Base-by-base conservation (phyloP, 2,329 filamentous ascomycete genomes). In the Fusarium poae region DNA sequence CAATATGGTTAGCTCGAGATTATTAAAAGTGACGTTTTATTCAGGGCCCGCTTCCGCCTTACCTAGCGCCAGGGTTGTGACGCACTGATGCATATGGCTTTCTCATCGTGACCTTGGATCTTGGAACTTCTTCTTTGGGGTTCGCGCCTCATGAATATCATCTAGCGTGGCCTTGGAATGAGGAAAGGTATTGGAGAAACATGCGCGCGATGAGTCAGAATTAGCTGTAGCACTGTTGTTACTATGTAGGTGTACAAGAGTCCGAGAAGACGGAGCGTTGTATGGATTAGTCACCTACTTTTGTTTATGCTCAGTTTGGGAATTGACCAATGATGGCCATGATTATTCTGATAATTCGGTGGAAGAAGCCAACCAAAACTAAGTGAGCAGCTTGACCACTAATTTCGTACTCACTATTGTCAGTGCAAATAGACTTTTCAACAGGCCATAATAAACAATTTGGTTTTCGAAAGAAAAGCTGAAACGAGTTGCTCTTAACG, bases 11-110 rank as follows among this genome's bases (percentile, higher is more conserved):
- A 59, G 51, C 37, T 60, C 49, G 21, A 50, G 43, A 53, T 46
- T 35, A 39, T 40, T 30, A 50, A 50, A 21, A 52, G 25, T 55
- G 42, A 57, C 35, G 37, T 53, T 62, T 51, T 57, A 48, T 43
- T 42, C 20, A 50, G 44, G 57, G 48, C 39, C 25, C 55, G 60
- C 60, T 65, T 59, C 59, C 37, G 29, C 62, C 39, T 56, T 56
- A 51, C 48, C 32, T 51, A 51, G 51, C 34, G 57, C 42, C 43
- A 62, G 65, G 57, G 50, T 52, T 56, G 62, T 58, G 71, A 68
- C 65, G 57, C 50, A 62, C 52, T 57, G 53, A 42, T 21, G 45
- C 46, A 49, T 48, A 20, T 20, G 32, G 13, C 43, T 46, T 65
- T 50, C 37, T 44, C 59, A 61, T 64, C 62, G 48, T 60, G 59